Evolutionary conservation across 192 early-diverging fungal genomes (phyloP), one percentile per base, ranked within the genome.

Genomic region (Coemansia sp.): DNA sequence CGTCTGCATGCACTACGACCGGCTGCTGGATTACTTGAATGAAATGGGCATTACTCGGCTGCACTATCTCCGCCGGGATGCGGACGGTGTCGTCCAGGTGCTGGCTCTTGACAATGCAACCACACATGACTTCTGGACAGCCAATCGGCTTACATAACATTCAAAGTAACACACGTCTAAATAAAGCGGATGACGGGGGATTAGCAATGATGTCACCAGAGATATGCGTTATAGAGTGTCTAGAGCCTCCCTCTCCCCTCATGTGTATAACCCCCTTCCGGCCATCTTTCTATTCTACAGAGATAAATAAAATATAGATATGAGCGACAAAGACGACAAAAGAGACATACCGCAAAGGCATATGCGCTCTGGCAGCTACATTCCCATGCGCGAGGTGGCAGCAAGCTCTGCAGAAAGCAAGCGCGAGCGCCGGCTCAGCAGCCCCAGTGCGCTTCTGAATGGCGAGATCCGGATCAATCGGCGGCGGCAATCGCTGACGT

Each of bases 1-100:
- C 53, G 87, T 99, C 21, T 92, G 89, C 32, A 79, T 93, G 82
- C 62, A 91, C 64, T 99, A 99, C 70, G 76, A 84, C 32, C 71
- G 82, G 18, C 68, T 96, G 23, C 71, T 66, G 20, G 60, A 41
- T 6, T 98, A 97, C 69, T 69, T 98, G 39, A 44, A 66, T 31
- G 80, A 85, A 20, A 82, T 88, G 79, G 82, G 80, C 18, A 68
- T 90, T 18, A 31, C 72, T 3, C 59, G 66, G 0, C 60, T 93
- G 39, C 74, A 82, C 43, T 88, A 70, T 39, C 54, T 80, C 28
- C 18, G 28, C n/a, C 20, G 30, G 10, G 21, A 34, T 0, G 16
- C 20, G 12, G 42, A 21, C 6, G 56, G 60, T 9, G 28, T 31
- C 21, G 53, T 67, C 56, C 17, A 61, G 41, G 47, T 41, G 5